Conservation (phyloP, 345 rosid species). For the Ceriops zippeliana region DNA sequence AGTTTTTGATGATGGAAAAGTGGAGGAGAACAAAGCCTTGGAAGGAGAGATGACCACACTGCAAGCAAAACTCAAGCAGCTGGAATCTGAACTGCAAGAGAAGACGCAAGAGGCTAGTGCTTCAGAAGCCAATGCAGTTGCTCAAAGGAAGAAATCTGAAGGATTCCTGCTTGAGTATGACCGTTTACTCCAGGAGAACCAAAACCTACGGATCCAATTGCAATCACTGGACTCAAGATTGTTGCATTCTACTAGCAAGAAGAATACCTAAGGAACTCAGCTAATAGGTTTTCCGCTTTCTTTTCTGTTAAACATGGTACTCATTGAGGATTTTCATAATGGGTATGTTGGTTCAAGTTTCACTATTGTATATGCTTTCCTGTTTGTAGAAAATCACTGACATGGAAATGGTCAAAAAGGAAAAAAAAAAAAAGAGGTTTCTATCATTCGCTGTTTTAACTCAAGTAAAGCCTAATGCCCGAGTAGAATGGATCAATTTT, state of each 20-base stretch:
- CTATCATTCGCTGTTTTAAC: slow-evolving; percentile 1
- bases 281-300: not conserved
- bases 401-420: not conserved
- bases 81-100: slow-evolving; percentile 46
- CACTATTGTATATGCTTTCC: slow-evolving; percentile 4
- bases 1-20: slow-evolving; percentile 56
- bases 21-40: slow-evolving; percentile 50
- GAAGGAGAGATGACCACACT: slow-evolving; percentile 49
- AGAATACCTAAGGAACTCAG: slow-evolving; percentile 48
- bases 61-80: slow-evolving; percentile 40
- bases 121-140: slow-evolving; percentile 69
- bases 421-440: not conserved
- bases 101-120: slow-evolving; percentile 49
- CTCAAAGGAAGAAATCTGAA: slow-evolving; percentile 86
- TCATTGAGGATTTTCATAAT: slow-evolving; percentile 8
- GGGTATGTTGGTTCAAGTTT: slow-evolving; percentile 11
- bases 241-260: slow-evolving; percentile 65
- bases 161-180: slow-evolving; percentile 91
- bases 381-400: slow-evolving; percentile 4
- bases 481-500: too few species aligned
- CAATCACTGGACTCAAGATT: slow-evolving; percentile 54
- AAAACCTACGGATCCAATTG: slow-evolving; percentile 57
- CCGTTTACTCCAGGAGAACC: slow-evolving; percentile 80
- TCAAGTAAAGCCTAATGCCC: slow-evolving; percentile 16
- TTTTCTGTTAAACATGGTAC: not conserved